Evolutionary conservation across 805 yeast species (phyloP).

Genomic region (Pichia nanzhaoensis): DNA sequence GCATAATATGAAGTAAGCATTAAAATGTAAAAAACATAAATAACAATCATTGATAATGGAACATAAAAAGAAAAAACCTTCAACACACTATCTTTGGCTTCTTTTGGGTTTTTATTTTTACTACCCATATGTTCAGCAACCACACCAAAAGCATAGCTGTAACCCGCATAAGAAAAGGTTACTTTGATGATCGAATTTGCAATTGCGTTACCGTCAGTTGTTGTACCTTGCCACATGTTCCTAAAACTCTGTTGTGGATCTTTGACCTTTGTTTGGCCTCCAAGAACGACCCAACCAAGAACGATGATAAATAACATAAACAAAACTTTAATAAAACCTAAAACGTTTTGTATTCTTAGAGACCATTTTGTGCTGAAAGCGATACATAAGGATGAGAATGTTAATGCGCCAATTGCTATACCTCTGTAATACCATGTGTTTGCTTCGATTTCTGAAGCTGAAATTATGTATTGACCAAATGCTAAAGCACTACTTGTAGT

Average conservation of each 20-base stretch:
- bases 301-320: conserved; percentile 63
- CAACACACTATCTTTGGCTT: conserved; percentile 40
- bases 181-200: conserved; percentile 39
- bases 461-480: conserved; percentile 69
- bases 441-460: conserved; percentile 62
- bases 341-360: conserved; percentile 52
- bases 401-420: conserved; percentile 66
- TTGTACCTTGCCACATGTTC: conserved; percentile 36
- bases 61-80: conserved; percentile 66
- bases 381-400: conserved; percentile 62
- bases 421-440: conserved; percentile 75
- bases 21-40: conserved; percentile 64
- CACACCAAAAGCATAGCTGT: conserved; percentile 34
- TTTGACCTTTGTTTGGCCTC: conserved; percentile 48
- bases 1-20: conserved; percentile 77
- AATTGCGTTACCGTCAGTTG: conserved; percentile 36
- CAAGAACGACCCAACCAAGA: conserved; percentile 80
- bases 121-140: conserved; percentile 37
- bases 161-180: conserved; percentile 38
- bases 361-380: conserved; percentile 58
- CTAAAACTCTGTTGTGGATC: conserved; percentile 26
- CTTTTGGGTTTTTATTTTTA: conserved; percentile 23
- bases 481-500: conserved; percentile 80
- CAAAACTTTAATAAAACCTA: conserved; percentile 70
- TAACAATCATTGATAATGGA: conserved; percentile 57